Evolutionary conservation across 306 rosid genomes (phyloP).

Genomic region (Bauhinia variegata): DNA sequence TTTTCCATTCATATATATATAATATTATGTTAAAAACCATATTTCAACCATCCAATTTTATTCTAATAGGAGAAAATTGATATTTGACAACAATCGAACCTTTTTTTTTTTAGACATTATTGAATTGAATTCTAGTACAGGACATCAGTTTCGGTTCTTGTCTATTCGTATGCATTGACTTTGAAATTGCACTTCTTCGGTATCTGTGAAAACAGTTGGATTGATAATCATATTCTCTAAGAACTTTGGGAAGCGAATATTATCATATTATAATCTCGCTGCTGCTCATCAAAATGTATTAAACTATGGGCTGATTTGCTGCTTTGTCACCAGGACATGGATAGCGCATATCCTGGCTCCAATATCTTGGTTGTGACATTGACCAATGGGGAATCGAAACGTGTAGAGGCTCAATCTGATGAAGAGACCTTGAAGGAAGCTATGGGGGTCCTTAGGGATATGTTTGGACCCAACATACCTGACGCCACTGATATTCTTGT

Average conservation of each 20-base stretch:
- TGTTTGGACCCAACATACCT: slow-evolving; percentile 85
- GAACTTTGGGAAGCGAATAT: slow-evolving; percentile 34
- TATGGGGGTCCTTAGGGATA: slow-evolving; percentile 81
- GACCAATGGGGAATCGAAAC: slow-evolving; percentile 94
- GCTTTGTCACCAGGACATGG: slow-evolving; percentile 86
- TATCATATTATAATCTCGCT: too few species aligned
- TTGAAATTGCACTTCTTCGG: slow-evolving; percentile 23
- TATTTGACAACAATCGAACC: slow-evolving; percentile 14
- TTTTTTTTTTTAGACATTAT: slow-evolving; percentile 29
- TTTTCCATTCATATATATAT: slow-evolving; percentile 31
- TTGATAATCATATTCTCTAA: slow-evolving; percentile 19
- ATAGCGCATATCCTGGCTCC: slow-evolving; percentile 93
- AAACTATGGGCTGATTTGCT: slow-evolving; percentile 43
- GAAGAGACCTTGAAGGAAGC: slow-evolving; percentile 78
- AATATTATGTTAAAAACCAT: slow-evolving; percentile 27
- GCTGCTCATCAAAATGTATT: slow-evolving; percentile 37
- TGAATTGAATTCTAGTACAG: slow-evolving; percentile 36
- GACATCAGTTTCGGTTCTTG: slow-evolving; percentile 10
- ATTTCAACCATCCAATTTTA: slow-evolving; percentile 26
- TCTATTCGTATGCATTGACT: slow-evolving; percentile 31
- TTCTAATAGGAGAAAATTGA: slow-evolving; percentile 23
- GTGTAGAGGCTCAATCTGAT: slow-evolving; percentile 87
- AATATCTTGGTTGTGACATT: slow-evolving; percentile 91
- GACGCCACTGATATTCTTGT: slow-evolving; percentile 81
- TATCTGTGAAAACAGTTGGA: slow-evolving; percentile 30